Evolutionary conservation across 768 basidiomycete species (phyloP).

Genomic region (Coprinellus micaceus): DNA sequence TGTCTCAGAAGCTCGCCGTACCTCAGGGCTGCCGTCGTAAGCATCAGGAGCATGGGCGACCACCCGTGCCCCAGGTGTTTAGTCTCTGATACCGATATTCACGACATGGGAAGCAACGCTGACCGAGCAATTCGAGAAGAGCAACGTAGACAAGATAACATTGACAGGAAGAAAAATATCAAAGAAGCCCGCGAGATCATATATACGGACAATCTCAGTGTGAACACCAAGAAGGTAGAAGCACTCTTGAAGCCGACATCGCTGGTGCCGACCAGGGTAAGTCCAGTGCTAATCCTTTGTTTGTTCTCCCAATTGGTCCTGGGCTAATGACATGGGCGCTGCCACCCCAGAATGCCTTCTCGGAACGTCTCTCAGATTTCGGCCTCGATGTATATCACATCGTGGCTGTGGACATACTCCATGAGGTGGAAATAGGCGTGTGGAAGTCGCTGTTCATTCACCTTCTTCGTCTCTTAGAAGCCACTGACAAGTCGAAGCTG

Average conservation of each 20-base stretch:
- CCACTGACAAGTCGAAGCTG: constrained; percentile 15
- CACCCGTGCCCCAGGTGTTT: constrained; percentile 17
- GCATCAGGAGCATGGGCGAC: constrained; percentile 15
- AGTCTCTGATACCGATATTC: constrained; percentile 21
- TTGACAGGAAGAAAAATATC: not conserved
- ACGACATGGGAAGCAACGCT: constrained; percentile 24
- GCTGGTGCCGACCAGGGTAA: not conserved
- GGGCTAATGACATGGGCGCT: no score
- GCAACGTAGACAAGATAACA: not conserved
- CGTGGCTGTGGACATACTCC: constrained; percentile 33
- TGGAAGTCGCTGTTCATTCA: constrained; percentile 36
- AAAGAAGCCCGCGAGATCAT: not conserved
- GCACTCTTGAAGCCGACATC: not conserved
- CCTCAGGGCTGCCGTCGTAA: constrained; percentile 24
- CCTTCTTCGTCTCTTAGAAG: constrained; percentile 28
- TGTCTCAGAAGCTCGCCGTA: no score
- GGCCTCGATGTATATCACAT: constrained; percentile 27
- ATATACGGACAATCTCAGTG: not conserved
- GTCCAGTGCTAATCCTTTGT: not conserved
- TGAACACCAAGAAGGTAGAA: not conserved
- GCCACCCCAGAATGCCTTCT: constrained; percentile 34
- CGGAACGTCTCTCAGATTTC: constrained; percentile 7
- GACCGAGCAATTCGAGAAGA: no score
- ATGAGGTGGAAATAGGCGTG: constrained; percentile 38
- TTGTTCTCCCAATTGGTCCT: no score